phyloP scores from a whole-genome alignment of 371 early-diverging fungal genomes.

The Mucor mucedo region DNA sequence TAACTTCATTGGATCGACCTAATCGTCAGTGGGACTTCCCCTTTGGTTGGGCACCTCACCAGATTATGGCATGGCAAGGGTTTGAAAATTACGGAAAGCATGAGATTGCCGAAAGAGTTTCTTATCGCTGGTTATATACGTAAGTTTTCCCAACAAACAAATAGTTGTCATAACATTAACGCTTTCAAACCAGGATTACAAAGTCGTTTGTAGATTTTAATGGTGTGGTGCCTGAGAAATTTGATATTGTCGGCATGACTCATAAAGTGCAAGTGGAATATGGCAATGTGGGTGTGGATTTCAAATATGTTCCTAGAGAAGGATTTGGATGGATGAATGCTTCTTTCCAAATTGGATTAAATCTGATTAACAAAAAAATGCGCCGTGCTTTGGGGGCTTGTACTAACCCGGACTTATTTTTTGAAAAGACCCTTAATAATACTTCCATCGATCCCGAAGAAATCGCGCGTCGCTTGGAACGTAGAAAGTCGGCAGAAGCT shows the following conservation, averaged over 20 bases:
- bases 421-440: constrained; percentile 35
- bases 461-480: constrained; percentile 4
- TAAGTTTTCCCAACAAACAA: constrained; percentile 25
- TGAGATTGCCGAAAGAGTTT: constrained; percentile 75
- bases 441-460: constrained; percentile 19
- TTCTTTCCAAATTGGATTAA: constrained; percentile 81
- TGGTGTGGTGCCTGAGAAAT: constrained; percentile 95
- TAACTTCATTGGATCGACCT: constrained; percentile 77
- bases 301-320: constrained; percentile 88
- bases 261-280: constrained; percentile 92
- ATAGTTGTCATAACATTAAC: not conserved
- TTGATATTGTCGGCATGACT: constrained; percentile 87
- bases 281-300: constrained; percentile 90
- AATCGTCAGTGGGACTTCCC: constrained; percentile 96
- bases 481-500: constrained; percentile 32
- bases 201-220: constrained; percentile 93
- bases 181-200: constrained; percentile 58
- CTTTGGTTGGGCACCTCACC: constrained; percentile 97
- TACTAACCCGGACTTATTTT: constrained; percentile 73
- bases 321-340: constrained; percentile 99
- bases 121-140: constrained; percentile 94
- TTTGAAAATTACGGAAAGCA: constrained; percentile 79
- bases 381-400: constrained; percentile 81
- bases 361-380: constrained; percentile 69
- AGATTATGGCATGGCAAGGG: constrained; percentile 93